Percentiles rank a stretch among this genome's conserved stretches.
phyloP scores from a whole-genome alignment of 2,329 filamentous ascomycete genomes.

The Macrophomina pseudophaseolina region DNA sequence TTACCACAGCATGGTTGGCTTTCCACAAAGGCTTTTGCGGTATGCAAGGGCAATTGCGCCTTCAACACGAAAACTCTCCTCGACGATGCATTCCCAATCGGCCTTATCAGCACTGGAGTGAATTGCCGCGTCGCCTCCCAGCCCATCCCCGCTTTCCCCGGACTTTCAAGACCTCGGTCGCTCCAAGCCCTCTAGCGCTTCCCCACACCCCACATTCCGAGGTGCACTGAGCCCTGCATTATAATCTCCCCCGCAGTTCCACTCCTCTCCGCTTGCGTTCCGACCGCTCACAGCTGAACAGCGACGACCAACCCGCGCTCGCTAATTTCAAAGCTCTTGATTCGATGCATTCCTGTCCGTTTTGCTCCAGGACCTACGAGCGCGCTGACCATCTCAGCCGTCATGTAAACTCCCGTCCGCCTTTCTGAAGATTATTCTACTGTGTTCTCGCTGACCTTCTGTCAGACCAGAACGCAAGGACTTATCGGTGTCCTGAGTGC shows the following conservation, averaged over 20 bases:
- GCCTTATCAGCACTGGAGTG: neutral
- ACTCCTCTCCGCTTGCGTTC: neutral
- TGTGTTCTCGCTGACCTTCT: neutral
- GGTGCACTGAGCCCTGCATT: neutral
- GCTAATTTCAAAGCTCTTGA: neutral
- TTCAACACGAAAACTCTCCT: too few relatives aligned
- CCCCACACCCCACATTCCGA: conserved; percentile 23
- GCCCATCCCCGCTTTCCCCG: neutral
- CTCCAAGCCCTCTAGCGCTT: neutral
- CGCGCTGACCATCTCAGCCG: conserved; percentile 38
- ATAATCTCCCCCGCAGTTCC: conserved; percentile 15
- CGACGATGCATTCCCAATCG: too few relatives aligned
- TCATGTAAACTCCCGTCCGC: conserved; percentile 38
- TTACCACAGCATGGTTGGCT: too few relatives aligned
- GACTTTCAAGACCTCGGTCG: neutral
- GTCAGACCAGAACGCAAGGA: conserved; percentile 34
- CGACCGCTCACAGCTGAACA: neutral
- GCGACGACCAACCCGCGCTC: neutral
- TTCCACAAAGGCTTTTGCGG: too few relatives aligned
- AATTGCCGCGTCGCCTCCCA: neutral
- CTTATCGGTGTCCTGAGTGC: conserved; percentile 38
- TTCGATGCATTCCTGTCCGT: conserved; percentile 32
- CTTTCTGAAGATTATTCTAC: too few relatives aligned
- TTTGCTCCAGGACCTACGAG: conserved; percentile 38
- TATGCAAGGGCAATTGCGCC: too few relatives aligned